Base-by-base conservation (phyloP, 169 alveolate species). In the Sarcocystis neurona region DNA sequence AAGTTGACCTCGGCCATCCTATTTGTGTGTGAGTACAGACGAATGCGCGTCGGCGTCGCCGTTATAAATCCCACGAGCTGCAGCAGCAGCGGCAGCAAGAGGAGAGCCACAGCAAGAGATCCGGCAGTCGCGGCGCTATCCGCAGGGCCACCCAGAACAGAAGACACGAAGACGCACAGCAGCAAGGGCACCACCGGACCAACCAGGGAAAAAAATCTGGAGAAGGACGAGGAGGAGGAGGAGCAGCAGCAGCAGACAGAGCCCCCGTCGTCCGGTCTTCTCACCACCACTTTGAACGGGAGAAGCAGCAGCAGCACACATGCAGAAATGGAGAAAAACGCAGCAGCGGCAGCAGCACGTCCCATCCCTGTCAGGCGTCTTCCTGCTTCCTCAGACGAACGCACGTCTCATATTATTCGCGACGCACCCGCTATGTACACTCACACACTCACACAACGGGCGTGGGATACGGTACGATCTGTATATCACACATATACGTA, bases 1-100 rank as follows among this genome's bases (percentile, higher is more conserved):
- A 98, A 99, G 92, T 99, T 98, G 79, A 99, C 97, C 90, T 98
- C 99, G 2, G 99, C 98, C 96, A 96, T 96, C 74, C 94, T 91
- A 79, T 96, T 75, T 30, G 74, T 77, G 41, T 88, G 88, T 10
- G 97, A 97, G 77, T 93, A 91, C 70, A 97, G 95, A 79, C 90
- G 91, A 56, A 97, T 92, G 37, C 92, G 94, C 18, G 89, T 30
- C 30, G 92, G 92, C 12, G 93, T 93, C n/a, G 90, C 93, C 23
- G 92, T 85, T 47, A 90, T 90, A 43, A 90, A 79, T 8, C 92
- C 93, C 18, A 90, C 93, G 37, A 90, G 91, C 93, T 90, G 87
- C 20, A 68, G 53, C 34, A 27, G 41, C 5, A 34, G 10, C 41
- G 34, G 1, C 5, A 34, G 6, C 6, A 39, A 2, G 48, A 6